Percentiles rank a stretch among this genome's conserved stretches.
Evolutionary conservation across 139 green algal species (phyloP).

Genomic region (Coccomyxa sp.): DNA sequence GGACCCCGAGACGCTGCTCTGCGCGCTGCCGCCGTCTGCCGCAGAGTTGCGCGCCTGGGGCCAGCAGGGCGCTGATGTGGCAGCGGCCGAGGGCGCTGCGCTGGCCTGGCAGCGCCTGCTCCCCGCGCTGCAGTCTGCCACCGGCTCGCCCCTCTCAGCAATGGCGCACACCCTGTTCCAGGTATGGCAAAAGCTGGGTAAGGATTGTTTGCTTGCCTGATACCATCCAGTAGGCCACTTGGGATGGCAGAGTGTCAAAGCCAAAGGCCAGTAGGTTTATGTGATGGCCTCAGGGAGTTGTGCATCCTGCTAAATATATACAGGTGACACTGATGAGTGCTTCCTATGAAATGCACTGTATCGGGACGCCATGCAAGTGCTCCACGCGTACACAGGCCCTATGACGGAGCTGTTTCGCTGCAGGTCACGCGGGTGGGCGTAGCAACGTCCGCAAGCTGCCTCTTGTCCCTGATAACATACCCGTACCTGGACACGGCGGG

Average conservation of each 20-base stretch:
- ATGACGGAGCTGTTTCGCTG: too few species aligned
- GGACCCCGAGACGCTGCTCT: too few species aligned
- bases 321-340: too few species aligned
- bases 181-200: background rate
- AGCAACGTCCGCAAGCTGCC: background rate
- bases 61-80: slow-evolving; percentile 9
- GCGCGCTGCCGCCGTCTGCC: slow-evolving; percentile 24
- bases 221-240: too few species aligned
- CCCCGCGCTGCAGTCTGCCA: slow-evolving; percentile 14
- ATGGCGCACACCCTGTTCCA: slow-evolving; percentile 9
- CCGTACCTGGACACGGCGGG: background rate
- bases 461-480: background rate
- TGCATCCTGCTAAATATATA: too few species aligned
- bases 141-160: slow-evolving; percentile 4
- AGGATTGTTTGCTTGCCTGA: too few species aligned
- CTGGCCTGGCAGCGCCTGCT: slow-evolving; percentile 40
- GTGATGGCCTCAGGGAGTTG: too few species aligned
- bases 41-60: background rate
- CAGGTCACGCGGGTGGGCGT: background rate
- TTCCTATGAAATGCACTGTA: too few species aligned
- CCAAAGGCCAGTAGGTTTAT: too few species aligned
- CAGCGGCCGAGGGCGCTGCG: slow-evolving; percentile 23
- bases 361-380: too few species aligned
- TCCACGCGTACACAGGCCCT: too few species aligned
- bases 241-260: too few species aligned